Evolutionary conservation across 2,329 filamentous ascomycete species (phyloP).

Genomic region (Cladosporium sp.): DNA sequence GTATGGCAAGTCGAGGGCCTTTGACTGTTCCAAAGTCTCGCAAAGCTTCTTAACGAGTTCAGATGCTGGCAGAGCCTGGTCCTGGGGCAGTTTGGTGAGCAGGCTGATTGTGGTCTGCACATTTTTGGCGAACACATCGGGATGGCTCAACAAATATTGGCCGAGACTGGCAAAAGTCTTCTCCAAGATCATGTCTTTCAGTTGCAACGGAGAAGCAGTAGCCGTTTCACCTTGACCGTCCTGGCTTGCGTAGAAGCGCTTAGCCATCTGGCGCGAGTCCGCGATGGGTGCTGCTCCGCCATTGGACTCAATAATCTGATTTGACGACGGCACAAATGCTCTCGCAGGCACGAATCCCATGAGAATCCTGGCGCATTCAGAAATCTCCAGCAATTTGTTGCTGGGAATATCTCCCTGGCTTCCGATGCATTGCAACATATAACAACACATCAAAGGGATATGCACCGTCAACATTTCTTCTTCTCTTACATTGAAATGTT

Average conservation of each 20-base stretch:
- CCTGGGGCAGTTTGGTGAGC: neutral
- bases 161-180: neutral
- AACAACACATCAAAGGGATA: constrained; percentile 51
- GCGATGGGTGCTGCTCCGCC: too few species aligned
- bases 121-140: neutral
- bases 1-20: neutral
- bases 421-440: constrained; percentile 14
- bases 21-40: neutral
- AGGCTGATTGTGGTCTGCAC: neutral
- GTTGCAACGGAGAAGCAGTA: neutral
- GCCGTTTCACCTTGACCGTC: neutral
- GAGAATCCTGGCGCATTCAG: constrained; percentile 11
- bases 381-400: neutral
- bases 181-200: neutral
- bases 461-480: constrained; percentile 92
- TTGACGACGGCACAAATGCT: neutral
- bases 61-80: neutral
- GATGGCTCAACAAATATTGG: neutral
- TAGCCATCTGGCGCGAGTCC: neutral
- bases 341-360: constrained; percentile 10
- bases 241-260: neutral
- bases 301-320: neutral
- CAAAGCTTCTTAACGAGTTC: neutral
- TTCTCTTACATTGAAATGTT: constrained; percentile 87
- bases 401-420: neutral